phyloP scores from a whole-genome alignment of 2,329 filamentous ascomycete genomes.

The Macrophomina phaseolina region DNA sequence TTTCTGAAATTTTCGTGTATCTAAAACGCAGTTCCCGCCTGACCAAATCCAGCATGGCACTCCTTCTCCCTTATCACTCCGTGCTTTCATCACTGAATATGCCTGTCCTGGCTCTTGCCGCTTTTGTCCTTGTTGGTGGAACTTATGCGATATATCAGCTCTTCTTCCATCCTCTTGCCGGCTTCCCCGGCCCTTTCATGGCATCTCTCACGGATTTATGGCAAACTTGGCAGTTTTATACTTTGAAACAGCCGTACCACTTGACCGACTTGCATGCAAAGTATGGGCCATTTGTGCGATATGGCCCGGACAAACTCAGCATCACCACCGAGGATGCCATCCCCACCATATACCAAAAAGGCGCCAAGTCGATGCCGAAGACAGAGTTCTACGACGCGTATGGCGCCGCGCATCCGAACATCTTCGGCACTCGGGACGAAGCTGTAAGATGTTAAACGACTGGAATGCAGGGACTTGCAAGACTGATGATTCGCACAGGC shows the following conservation, averaged over 20 bases:
- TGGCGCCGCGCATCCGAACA: slow-evolving; percentile 39
- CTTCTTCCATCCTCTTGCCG: slow-evolving; percentile 38
- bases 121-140: neutral
- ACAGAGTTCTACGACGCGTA: slow-evolving; percentile 46
- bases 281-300: slow-evolving; percentile 38
- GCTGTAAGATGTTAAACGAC: neutral
- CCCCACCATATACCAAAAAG: slow-evolving; percentile 38
- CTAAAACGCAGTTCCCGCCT: no score
- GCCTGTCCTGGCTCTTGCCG: neutral
- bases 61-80: neutral
- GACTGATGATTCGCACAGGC: neutral
- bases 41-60: neutral
- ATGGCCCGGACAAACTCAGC: slow-evolving; percentile 41
- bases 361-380: slow-evolving; percentile 39
- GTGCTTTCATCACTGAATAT: neutral
- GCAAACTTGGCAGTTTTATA: slow-evolving; percentile 37
- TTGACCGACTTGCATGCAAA: slow-evolving; percentile 36
- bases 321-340: slow-evolving; percentile 39
- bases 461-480: neutral
- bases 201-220: slow-evolving; percentile 42
- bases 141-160: slow-evolving; percentile 32
- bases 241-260: slow-evolving; percentile 34
- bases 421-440: slow-evolving; percentile 44
- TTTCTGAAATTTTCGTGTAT: neutral
- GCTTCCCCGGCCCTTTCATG: slow-evolving; percentile 40